Percentiles rank a stretch among this genome's conserved stretches.
Evolutionary conservation across 345 rosid species (phyloP).

Genomic region (Lagerstroemia speciosa): DNA sequence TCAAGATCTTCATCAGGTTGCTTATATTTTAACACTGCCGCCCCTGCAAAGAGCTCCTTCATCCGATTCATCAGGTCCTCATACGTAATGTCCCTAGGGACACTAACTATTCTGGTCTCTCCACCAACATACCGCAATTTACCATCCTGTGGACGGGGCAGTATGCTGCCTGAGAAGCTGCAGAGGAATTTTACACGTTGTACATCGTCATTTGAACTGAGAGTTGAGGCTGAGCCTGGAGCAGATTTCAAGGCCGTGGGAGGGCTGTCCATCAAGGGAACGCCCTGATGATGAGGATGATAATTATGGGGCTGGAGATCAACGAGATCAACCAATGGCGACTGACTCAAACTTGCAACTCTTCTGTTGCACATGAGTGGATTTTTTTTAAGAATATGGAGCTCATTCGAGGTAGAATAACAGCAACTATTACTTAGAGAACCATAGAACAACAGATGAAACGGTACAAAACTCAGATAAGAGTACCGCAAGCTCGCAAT

Average conservation of each 20-base stretch:
- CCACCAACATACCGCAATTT: slow-evolving; percentile 91
- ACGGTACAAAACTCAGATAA: slow-evolving; percentile 5
- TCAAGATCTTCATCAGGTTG: slow-evolving; percentile 99
- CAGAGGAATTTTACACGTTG: slow-evolving; percentile 78
- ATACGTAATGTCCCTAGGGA: slow-evolving; percentile 56
- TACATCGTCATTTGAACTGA: slow-evolving; percentile 53
- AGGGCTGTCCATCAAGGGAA: slow-evolving; percentile 16
- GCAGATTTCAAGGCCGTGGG: slow-evolving; percentile 4
- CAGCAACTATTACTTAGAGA: slow-evolving; percentile 16
- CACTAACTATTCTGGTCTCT: slow-evolving; percentile 78
- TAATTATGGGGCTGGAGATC: not conserved
- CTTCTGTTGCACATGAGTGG: slow-evolving; percentile 43
- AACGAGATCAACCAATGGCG: slow-evolving; percentile 4
- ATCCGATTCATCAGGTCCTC: slow-evolving; percentile 77
- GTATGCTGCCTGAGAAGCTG: slow-evolving; percentile 83
- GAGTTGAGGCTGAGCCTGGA: slow-evolving; percentile 20
- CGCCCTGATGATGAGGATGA: slow-evolving; percentile 1
- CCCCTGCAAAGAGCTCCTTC: slow-evolving; percentile 84
- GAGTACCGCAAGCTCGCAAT: not conserved
- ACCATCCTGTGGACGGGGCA: slow-evolving; percentile 97
- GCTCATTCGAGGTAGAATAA: slow-evolving; percentile 11
- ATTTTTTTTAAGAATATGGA: slow-evolving; percentile 21
- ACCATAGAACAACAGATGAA: slow-evolving; percentile 13
- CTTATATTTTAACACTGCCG: slow-evolving; percentile 71
- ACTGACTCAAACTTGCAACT: slow-evolving; percentile 20